Base-by-base conservation (phyloP, 768 basidiomycete genomes). In the Pisolithus microcarpus region DNA sequence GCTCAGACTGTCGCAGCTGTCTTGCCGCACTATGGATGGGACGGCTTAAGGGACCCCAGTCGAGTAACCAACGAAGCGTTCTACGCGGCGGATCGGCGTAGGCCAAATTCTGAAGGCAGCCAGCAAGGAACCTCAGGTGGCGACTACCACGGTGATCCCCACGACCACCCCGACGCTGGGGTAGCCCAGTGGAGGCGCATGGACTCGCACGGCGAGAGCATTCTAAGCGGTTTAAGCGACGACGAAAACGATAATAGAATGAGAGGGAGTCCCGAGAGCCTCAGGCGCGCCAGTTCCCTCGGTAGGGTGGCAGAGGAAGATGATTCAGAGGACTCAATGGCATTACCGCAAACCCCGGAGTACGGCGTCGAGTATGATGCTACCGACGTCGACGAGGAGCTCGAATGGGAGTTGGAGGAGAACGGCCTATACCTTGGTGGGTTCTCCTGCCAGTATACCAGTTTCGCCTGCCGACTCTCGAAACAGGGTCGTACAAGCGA, bases 401-500 rank as follows among this genome's bases (percentile, higher is more conserved):
- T 73, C 18, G 71, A 76, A 46, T 73, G 68, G 72, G 69, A 70
- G 50, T 55, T 81, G 51, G 75, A 73, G 54, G 69, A 74, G 56
- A 68, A 72, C 45, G 80, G 79, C 3, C 60, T 79, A 39, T 82
- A 79, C 50, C 52, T 61, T 50, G 80, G 80, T 77, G 51, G 38
- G 72, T 59, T 23, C 46, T 57, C 40, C 43, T 43, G 48, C 48
- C 48, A 8, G 21, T 36, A 43, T 21, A 39, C 56, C 31, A 60
- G 46, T 4, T 28, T 44, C 50, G 3, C 13, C 26, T 15, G 10
- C 23, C 46, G 44, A 18, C 31, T 21, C 21, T 45, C 44, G 30
- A 7, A 51, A 38, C 53, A 88, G 87, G 85, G 19, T 85, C 84
- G 4, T 87, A 87, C 70, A 65, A 59, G 37, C 72, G 70, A 31